Conservation (phyloP, 2,329 filamentous ascomycete species). For the Neonectria neomacrospora region DNA sequence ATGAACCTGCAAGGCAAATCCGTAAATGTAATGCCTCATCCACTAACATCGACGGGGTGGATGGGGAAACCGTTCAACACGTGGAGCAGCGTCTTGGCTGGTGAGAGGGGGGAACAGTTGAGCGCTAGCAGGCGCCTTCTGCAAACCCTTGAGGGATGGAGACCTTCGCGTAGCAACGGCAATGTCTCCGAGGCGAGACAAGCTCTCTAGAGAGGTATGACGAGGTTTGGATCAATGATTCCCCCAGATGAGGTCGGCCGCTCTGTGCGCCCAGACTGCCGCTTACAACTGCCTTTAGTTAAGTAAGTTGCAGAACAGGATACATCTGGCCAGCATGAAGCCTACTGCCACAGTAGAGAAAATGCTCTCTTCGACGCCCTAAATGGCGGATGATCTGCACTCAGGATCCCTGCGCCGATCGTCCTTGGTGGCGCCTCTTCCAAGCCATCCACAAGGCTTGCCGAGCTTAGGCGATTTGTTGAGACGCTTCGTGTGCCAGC, state of each 20-base stretch:
- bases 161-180: slow-evolving; percentile 34
- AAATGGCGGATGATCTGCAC: slow-evolving; percentile 42
- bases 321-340: slow-evolving; percentile 29
- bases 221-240: slow-evolving; percentile 10
- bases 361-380: slow-evolving; percentile 30
- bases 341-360: slow-evolving; percentile 30
- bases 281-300: slow-evolving; percentile 13
- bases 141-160: slow-evolving; percentile 16
- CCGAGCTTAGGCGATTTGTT: slow-evolving; percentile 20
- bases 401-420: slow-evolving; percentile 43
- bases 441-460: slow-evolving; percentile 30
- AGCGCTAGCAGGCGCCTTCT: slow-evolving; percentile 29
- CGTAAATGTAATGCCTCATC: slow-evolving; percentile 21
- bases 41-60: slow-evolving; percentile 13
- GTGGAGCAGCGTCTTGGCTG: slow-evolving; percentile 39
- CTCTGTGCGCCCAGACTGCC: slow-evolving; percentile 14
- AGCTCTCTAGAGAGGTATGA: not conserved
- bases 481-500: slow-evolving; percentile 20
- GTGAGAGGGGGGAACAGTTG: slow-evolving; percentile 21
- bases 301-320: slow-evolving; percentile 13
- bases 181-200: slow-evolving; percentile 9
- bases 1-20: slow-evolving; percentile 13
- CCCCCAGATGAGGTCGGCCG: slow-evolving; percentile 25
- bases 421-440: slow-evolving; percentile 40
- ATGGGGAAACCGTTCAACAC: slow-evolving; percentile 40